Evolutionary conservation across 495 filamentous ascomycete species (phyloP).

Genomic region (Bryoglossum gracile): DNA sequence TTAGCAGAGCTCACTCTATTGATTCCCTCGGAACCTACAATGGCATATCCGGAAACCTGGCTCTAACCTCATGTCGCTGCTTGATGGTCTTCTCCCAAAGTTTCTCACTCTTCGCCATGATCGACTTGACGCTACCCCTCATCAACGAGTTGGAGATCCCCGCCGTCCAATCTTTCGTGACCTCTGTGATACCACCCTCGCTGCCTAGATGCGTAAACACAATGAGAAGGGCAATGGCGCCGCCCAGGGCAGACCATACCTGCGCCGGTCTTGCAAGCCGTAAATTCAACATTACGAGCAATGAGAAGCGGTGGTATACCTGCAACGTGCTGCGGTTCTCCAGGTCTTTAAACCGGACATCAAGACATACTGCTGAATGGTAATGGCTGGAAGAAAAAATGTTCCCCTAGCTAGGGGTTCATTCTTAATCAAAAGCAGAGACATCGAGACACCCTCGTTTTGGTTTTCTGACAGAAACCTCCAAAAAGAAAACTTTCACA

Average conservation of each 20-base stretch:
- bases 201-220: conserved; percentile 4
- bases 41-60: not conserved
- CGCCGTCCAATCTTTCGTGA: not conserved
- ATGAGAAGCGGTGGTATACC: no score
- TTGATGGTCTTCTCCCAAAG: conserved; percentile 12
- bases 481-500: no score
- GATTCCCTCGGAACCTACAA: no score
- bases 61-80: conserved; percentile 5
- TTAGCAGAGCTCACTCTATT: no score
- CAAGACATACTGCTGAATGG: no score
- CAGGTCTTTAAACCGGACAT: no score
- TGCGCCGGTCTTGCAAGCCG: not conserved
- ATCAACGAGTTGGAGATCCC: not conserved
- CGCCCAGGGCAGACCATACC: not conserved
- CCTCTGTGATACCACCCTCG: not conserved
- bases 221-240: not conserved
- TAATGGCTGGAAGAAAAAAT: no score
- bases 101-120: conserved; percentile 16
- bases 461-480: no score
- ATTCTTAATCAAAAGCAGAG: no score
- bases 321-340: no score
- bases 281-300: conserved; percentile 6
- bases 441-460: no score
- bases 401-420: no score
- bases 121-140: conserved; percentile 1